These are phyloP conservation scores for Nakazawaea anatomiae DNA, from an alignment of 805 yeast species.

Conservation along the genomic window DNA sequence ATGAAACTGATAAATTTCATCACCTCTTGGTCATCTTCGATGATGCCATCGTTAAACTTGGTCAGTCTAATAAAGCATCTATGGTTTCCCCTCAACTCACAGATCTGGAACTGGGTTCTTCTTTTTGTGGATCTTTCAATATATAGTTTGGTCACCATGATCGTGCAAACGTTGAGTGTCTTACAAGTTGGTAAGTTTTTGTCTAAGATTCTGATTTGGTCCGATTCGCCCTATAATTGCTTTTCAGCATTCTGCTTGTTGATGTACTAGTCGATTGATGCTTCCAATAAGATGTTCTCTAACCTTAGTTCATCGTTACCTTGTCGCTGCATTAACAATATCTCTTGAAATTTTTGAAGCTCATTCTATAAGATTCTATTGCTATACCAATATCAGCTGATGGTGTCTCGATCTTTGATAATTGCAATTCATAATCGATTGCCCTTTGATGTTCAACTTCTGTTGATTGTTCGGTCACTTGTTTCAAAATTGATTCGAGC, in stretches of 20 bases:
- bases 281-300: neutral
- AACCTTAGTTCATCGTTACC: neutral
- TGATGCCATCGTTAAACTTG: neutral
- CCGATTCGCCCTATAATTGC: neutral
- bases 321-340: neutral
- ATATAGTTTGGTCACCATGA: neutral
- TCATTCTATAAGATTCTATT: neutral
- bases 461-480: neutral
- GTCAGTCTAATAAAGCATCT: conserved; percentile 1
- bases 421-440: neutral
- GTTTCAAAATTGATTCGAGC: neutral
- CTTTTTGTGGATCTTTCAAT: conserved; percentile 2
- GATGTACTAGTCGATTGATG: neutral
- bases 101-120: conserved; percentile 5
- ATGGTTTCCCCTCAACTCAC: conserved; percentile 7
- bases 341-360: neutral
- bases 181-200: neutral
- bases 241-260: neutral
- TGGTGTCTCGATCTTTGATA: neutral
- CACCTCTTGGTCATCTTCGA: neutral
- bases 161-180: neutral
- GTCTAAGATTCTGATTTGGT: neutral
- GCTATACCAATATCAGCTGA: neutral
- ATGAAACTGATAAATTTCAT: too few species aligned
- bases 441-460: neutral